These are phyloP conservation scores for Rheum nobile DNA, from an alignment of 148 eudicot genomes.

Conservation along the genomic window DNA sequence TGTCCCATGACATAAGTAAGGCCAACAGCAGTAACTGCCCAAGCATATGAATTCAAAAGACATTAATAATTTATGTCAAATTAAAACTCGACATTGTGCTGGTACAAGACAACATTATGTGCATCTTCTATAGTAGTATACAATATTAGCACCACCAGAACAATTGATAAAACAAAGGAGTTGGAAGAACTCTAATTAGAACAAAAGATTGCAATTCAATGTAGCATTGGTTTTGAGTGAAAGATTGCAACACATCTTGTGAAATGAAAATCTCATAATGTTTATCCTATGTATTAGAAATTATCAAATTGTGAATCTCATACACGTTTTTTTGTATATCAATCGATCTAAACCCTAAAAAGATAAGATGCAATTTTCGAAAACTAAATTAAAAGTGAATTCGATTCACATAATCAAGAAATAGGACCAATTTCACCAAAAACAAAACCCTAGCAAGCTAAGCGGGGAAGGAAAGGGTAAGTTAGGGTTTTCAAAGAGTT, in stretches of 20 bases:
- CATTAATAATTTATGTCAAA: background rate
- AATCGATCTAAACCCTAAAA: too few species aligned
- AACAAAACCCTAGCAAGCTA: too few species aligned
- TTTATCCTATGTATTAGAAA: too few species aligned
- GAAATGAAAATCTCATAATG: background rate
- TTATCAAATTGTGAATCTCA: too few species aligned
- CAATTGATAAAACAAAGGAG: background rate
- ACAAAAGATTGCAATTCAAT: background rate
- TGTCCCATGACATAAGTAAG: conserved; percentile 90
- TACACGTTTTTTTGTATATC: too few species aligned
- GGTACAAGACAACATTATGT: background rate
- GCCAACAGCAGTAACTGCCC: conserved; percentile 57
- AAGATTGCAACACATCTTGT: background rate
- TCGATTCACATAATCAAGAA: too few species aligned
- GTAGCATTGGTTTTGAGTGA: background rate
- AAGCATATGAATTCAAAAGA: conserved; percentile 12
- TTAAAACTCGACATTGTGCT: background rate
- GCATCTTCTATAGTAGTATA: background rate
- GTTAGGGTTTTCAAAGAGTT: too few species aligned
- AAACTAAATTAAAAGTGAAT: too few species aligned
- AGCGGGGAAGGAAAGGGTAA: too few species aligned
- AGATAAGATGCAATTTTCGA: too few species aligned
- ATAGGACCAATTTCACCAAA: too few species aligned
- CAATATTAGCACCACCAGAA: background rate
- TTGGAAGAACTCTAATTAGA: background rate